Percentiles rank a stretch among this genome's conserved stretches.
These are phyloP conservation scores for Apiospora marii DNA, from an alignment of 2,329 filamentous ascomycete genomes.

Conservation along the genomic window DNA sequence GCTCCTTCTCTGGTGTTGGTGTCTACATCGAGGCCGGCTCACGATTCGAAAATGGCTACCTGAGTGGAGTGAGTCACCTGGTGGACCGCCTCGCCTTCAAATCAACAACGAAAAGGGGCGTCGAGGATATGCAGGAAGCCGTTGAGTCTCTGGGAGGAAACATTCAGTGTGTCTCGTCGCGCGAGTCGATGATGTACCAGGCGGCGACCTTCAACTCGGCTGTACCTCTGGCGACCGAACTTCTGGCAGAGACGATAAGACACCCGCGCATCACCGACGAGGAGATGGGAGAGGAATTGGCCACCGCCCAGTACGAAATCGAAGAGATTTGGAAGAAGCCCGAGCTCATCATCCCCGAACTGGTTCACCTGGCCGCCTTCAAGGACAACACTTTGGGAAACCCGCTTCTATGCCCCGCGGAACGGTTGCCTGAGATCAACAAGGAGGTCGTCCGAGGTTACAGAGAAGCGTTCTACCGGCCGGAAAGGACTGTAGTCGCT, in stretches of 20 bases:
- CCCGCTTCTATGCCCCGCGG: conserved; percentile 88
- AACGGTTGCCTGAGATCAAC: conserved; percentile 79
- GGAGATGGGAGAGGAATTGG: conserved; percentile 86
- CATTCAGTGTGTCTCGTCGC: conserved; percentile 93
- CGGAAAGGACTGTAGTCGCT: conserved; percentile 91
- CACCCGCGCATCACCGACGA: conserved; percentile 84
- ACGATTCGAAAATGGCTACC: conserved; percentile 84
- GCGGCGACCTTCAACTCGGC: conserved; percentile 96
- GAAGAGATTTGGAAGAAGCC: conserved; percentile 98
- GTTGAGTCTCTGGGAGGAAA: conserved; percentile 92
- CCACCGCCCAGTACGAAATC: conserved; percentile 95
- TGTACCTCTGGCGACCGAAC: conserved; percentile 79
- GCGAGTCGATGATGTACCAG: conserved; percentile 99
- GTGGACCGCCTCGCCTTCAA: conserved; percentile 97
- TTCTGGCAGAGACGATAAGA: conserved; percentile 93
- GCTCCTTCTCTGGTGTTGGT: conserved; percentile 92
- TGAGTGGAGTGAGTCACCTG: conserved; percentile 93
- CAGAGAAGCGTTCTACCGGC: conserved; percentile 82
- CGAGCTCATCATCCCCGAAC: conserved; percentile 91
- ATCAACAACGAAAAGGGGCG: conserved; percentile 73
- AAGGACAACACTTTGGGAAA: conserved; percentile 97
- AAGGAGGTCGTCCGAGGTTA: conserved; percentile 79
- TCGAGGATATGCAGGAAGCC: conserved; percentile 86
- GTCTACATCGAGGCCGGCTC: conserved; percentile 97
- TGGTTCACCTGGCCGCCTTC: conserved; percentile 94